Percentiles rank a stretch among this genome's conserved stretches.
These are phyloP conservation scores for Mycena olivaceomarginata DNA, from an alignment of 768 basidiomycete genomes.

Conservation along the genomic window DNA sequence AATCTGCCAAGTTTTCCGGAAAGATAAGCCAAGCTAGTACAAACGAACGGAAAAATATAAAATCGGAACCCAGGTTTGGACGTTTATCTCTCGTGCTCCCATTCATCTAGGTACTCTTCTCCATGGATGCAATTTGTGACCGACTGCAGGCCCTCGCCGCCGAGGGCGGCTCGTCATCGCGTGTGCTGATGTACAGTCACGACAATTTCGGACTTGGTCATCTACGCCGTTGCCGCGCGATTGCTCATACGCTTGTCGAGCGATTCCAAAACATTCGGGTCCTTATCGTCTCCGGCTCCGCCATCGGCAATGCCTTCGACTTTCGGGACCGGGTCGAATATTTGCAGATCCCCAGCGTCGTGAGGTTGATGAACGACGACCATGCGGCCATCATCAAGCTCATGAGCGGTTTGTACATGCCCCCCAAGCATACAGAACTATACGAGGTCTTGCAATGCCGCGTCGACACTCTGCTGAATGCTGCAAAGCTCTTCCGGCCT, in stretches of 20 bases:
- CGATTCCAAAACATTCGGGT: constrained; percentile 16
- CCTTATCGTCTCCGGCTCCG: constrained; percentile 30
- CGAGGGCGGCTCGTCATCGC: constrained; percentile 2
- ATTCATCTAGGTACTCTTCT: neutral
- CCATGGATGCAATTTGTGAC: constrained; percentile 27
- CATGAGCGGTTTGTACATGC: constrained; percentile 33
- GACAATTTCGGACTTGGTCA: constrained; percentile 33
- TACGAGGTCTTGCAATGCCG: constrained; percentile 23
- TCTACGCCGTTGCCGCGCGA: constrained; percentile 27
- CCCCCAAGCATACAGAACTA: constrained; percentile 19
- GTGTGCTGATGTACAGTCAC: constrained; percentile 32
- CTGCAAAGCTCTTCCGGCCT: constrained; percentile 20
- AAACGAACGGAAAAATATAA: constrained; percentile 11
- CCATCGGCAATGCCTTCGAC: constrained; percentile 31
- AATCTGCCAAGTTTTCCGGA: neutral
- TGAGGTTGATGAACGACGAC: constrained; percentile 29
- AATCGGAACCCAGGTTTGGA: neutral
- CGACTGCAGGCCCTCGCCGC: constrained; percentile 8
- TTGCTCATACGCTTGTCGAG: constrained; percentile 29
- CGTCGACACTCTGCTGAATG: constrained; percentile 22
- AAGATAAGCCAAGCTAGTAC: neutral
- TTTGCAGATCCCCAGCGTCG: constrained; percentile 33
- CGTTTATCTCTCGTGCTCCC: neutral
- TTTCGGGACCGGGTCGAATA: constrained; percentile 32
- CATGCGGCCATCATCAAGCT: constrained; percentile 25